Base-by-base conservation (phyloP, 129 eudicot species). In the Dittrichia graveolens region DNA sequence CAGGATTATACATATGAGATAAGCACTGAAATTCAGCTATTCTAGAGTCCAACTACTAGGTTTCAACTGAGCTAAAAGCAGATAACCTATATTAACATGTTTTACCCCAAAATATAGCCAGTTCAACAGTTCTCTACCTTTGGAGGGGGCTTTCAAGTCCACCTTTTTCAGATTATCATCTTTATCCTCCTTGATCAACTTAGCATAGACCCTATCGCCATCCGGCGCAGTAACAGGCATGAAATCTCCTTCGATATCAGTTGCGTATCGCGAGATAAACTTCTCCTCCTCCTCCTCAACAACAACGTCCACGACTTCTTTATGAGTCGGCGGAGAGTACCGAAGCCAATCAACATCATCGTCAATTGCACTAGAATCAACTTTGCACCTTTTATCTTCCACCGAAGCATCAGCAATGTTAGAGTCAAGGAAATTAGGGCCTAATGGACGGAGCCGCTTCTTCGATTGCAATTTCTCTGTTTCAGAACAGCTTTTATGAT, bases 131-230 rank as follows among this genome's bases (percentile, higher is more conserved):
- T n/a, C 39, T 67, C 40, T 81, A 93, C 98, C 98, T 57, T 72
- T 79, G 13, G 71, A 75, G 13, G 69, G 75, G 3, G 71, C 72
- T 44, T 81, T 78, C 9, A 80, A 61, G 37, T 76, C 79, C 75
- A 90, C 11, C 37, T 79, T 84, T 64, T 75, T 89, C 65, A 39
- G 40, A 41, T 82, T 53, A 24, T 63, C 82, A 18, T 71, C 85
- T 9, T 45, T 52, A 43, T 73, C 87, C 13, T 55, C 75, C 37
- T 79, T 61, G 58, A 82, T 34, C 19, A 82, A 43, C 85, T 88
- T 94, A 5, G 97, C 99, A 67, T 94, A 94, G 74, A 94, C 96
- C 86, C 99, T 86, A 63, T 88, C 96, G 0, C 97, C 99, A 54
- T 76, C 88, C 9, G 87, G 88, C 5, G 86, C 97, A 6, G 99